Base-by-base conservation (phyloP, 2,329 filamentous ascomycete genomes). In the Aspergillus pseudoglaucus region DNA sequence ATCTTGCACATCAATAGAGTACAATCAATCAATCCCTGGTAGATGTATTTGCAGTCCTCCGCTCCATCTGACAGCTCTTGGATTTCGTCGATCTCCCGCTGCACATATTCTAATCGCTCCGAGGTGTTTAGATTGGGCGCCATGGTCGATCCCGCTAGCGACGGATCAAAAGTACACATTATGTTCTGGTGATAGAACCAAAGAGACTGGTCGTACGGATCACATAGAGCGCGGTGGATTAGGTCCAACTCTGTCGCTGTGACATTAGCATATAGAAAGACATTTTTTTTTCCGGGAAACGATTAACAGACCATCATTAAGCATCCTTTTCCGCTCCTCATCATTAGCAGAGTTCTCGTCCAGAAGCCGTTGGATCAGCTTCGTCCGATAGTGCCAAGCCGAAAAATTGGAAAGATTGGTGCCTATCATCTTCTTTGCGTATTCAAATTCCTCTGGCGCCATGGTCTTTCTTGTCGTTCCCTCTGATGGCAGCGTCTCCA, bases 181-280 rank as follows among this genome's bases (percentile, higher is more conserved):
- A 96, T 74, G 61, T 85, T 95, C 58, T 93, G 87, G 66, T 97
- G 90, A 63, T 98, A 97, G 68, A 94, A 95, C 90, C 93, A 98
- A 5, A 96, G 76, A 15, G 90, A 95, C 64, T 97, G 91, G 63
- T 97, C 91, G 57, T 95, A 90, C 0, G 91, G 90, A 49, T 94
- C 90, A 33, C 90, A 93, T 43, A 97, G 75, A 0, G 87, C 90
- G 48, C 84, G 80, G 47, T 85, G 83, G 22, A 95, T 84, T 39
- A 88, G 73, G 22, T 80, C 75, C 44, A 97, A 75, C 70, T 98
- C 93, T 79, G 48, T 42, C 15, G 43, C 18, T 42, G 48, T 14
- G 43, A 37, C 37, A 41, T 47, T 25, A 46, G 38, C 30, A 53
- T 48, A 27, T 42, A 20, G 7, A 40, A 18, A 17, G 25, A 38